Percentiles rank a stretch among this genome's conserved stretches.
Conservation (phyloP, 2,329 filamentous ascomycete genomes). For the Fusarium sp. region DNA sequence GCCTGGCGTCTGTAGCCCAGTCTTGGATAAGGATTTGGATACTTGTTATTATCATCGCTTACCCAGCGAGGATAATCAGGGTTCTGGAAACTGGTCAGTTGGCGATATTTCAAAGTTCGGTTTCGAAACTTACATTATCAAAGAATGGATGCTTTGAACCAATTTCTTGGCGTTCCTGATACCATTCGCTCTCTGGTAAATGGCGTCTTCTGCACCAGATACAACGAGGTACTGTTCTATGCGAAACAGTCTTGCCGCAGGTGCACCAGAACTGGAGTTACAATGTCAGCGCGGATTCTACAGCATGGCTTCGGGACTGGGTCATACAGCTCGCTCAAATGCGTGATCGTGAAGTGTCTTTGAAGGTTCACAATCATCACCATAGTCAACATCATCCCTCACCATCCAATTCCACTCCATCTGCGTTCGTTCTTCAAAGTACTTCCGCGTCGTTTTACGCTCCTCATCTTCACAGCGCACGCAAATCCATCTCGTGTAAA, state of each 20-base stretch:
- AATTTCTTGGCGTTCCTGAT: background rate
- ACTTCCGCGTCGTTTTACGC: background rate
- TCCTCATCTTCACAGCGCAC: background rate
- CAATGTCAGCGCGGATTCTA: accelerated
- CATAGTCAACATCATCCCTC: background rate
- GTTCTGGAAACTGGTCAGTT: background rate
- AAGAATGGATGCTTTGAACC: conserved; percentile 21
- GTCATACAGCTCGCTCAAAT: background rate
- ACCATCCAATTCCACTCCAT: conserved; percentile 3
- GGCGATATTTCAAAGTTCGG: too few relatives aligned
- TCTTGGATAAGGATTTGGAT: conserved; percentile 22
- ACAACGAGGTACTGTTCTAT: background rate
- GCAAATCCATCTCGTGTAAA: conserved; percentile 27
- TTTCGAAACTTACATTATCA: conserved; percentile 3
- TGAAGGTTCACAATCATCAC: conserved; percentile 10
- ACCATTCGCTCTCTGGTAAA: conserved; percentile 19
- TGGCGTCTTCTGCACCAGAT: conserved; percentile 34
- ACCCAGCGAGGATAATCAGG: conserved; percentile 24
- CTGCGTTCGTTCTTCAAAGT: background rate
- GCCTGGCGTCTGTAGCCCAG: background rate
- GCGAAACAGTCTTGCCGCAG: conserved; percentile 2
- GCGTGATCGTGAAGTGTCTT: conserved; percentile 9
- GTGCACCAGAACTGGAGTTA: conserved; percentile 24
- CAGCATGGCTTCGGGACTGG: accelerated
- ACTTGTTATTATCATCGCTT: background rate